Conservation (phyloP, 2,329 filamentous ascomycete species). For the Penicillium glabrum region DNA sequence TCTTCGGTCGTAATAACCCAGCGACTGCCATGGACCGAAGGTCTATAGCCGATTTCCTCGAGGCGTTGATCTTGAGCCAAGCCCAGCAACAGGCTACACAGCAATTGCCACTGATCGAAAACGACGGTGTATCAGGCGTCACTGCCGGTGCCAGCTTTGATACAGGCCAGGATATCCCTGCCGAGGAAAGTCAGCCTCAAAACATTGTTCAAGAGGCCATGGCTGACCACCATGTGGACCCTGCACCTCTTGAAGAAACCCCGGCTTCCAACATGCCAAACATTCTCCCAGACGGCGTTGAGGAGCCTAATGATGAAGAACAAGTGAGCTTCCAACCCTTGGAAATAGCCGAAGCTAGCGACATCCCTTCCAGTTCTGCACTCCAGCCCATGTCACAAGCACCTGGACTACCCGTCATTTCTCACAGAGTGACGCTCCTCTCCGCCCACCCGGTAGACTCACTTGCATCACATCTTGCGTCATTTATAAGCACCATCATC, state of each 20-base stretch:
- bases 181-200: slow-evolving; percentile 6
- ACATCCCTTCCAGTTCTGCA: slow-evolving; percentile 14
- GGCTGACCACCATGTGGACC: slow-evolving; percentile 2
- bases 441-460: slow-evolving; percentile 44
- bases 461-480: slow-evolving; percentile 42
- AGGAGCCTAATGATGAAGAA: slow-evolving; percentile 29
- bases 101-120: slow-evolving; percentile 14
- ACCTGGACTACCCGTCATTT: slow-evolving; percentile 15
- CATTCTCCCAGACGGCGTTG: slow-evolving; percentile 32
- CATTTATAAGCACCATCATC: slow-evolving; percentile 37
- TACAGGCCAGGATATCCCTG: slow-evolving; percentile 10
- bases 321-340: slow-evolving; percentile 9
- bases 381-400: slow-evolving; percentile 13
- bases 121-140: slow-evolving; percentile 24
- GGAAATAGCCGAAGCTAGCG: slow-evolving; percentile 7
- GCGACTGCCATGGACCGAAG: slow-evolving; percentile 21
- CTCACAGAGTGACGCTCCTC: slow-evolving; percentile 44
- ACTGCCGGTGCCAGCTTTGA: slow-evolving; percentile 18
- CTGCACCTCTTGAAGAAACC: slow-evolving; percentile 10
- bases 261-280: slow-evolving; percentile 16
- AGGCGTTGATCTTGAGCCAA: slow-evolving; percentile 33
- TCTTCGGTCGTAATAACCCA: slow-evolving; percentile 13
- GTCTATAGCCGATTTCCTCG: slow-evolving; percentile 37
- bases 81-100: slow-evolving; percentile 21
- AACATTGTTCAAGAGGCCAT: slow-evolving; percentile 5